phyloP scores from a whole-genome alignment of 2,329 filamentous ascomycete genomes.

The Xylaria sp. region DNA sequence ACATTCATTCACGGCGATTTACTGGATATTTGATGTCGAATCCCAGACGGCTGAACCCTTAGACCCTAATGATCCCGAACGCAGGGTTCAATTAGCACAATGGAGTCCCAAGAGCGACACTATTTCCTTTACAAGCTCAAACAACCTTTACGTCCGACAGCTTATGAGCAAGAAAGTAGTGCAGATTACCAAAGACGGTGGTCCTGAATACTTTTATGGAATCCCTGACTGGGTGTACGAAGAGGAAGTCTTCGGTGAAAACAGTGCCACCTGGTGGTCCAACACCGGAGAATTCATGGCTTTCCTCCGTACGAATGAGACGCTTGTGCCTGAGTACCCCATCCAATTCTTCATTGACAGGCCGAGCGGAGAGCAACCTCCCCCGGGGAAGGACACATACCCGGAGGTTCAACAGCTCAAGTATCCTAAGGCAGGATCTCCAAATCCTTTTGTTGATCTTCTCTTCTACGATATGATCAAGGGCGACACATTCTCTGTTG shows the following conservation, averaged over 20 bases:
- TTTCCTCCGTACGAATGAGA: slow-evolving; percentile 94
- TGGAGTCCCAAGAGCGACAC: slow-evolving; percentile 92
- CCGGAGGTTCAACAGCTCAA: slow-evolving; percentile 93
- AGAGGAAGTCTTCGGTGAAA: slow-evolving; percentile 80
- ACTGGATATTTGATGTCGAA: slow-evolving; percentile 92
- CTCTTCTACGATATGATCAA: slow-evolving; percentile 88
- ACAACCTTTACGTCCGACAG: slow-evolving; percentile 87
- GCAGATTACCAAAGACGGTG: slow-evolving; percentile 87
- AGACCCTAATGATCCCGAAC: slow-evolving; percentile 73
- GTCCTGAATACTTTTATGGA: slow-evolving; percentile 90
- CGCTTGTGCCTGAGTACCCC: slow-evolving; percentile 88
- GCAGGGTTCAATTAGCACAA: slow-evolving; percentile 81
- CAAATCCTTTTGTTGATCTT: slow-evolving; percentile 89
- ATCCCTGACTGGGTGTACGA: slow-evolving; percentile 98
- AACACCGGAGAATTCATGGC: slow-evolving; percentile 88
- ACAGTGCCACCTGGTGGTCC: slow-evolving; percentile 95
- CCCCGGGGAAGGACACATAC: slow-evolving; percentile 82
- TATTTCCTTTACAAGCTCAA: slow-evolving; percentile 87
- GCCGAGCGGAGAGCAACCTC: slow-evolving; percentile 78
- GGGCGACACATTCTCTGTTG: slow-evolving; percentile 81
- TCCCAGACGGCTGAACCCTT: slow-evolving; percentile 81
- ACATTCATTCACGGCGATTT: slow-evolving; percentile 85
- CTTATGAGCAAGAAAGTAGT: slow-evolving; percentile 66
- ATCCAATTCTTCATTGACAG: slow-evolving; percentile 92
- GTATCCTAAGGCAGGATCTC: slow-evolving; percentile 94